Base-by-base conservation (phyloP, 2,329 filamentous ascomycete species). In the Atkinsonella hypoxylon region DNA sequence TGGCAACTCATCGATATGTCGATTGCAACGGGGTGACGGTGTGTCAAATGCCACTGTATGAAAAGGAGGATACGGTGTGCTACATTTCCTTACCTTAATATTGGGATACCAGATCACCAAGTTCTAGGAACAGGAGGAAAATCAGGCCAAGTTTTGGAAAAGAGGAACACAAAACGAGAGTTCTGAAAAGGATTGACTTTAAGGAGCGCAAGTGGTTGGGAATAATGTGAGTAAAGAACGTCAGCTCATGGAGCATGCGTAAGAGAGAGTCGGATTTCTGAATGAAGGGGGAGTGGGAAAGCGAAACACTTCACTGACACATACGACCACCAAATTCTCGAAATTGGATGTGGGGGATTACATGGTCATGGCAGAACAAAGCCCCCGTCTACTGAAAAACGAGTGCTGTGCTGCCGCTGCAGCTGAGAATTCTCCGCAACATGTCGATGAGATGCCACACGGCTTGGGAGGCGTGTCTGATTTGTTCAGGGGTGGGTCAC, bases 121-220 rank as follows among this genome's bases (percentile, higher is more conserved):
- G 30, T 6, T 30, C 15, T 36, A 39, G 18, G 13, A 18, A n/a
- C 47, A 31, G 31, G 30, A 40, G 20, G 30, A 13, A 15, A 10
- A 30, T 12, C 17, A 17, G n/a, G n/a, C 13, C 13, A 41, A 12
- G 15, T n/a, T 10, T 26, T 13, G 9, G 36, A 13, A 10, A 36
- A 18, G 26, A 31, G 43, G 34, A 39, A 32, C 2, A 10, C 20
- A 40, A 26, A 43, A 39, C 3, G 15, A 41, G 32, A 47, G 47
- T 47, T 31, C 11, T 18, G 13, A 42, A 38, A 22, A 32, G 15
- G 6, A 31, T 30, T 38, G 7, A 32, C 39, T 18, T 18, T 43
- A 46, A 52, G 20, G 43, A 52, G 50, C 46, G 47, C 42, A 49
- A 46, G 41, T 26, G 38, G 49, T 47, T 30, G 22, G 47, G 17